Evolutionary conservation across 2,329 filamentous ascomycete species (phyloP).

Genomic region (Didymella segeticola): DNA sequence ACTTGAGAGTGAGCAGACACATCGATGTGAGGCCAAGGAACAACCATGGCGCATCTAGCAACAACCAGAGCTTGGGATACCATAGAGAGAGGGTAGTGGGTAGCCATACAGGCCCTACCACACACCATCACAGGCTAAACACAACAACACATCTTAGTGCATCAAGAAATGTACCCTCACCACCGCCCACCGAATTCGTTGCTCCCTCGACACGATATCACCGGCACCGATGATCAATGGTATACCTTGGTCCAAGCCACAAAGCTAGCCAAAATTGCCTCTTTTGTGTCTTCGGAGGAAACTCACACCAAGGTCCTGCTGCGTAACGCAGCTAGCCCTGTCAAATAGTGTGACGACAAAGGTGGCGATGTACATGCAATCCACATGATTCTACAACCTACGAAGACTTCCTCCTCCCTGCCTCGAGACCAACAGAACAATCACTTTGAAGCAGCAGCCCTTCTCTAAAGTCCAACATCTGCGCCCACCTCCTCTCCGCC

Average conservation of each 20-base stretch:
- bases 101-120: background rate
- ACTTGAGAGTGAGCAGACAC: background rate
- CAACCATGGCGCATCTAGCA: background rate
- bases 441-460: constrained; percentile 15
- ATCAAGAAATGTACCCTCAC: too few relatives aligned
- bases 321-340: constrained; percentile 14
- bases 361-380: too few relatives aligned
- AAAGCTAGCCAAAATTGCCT: constrained; percentile 10
- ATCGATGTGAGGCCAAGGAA: too few relatives aligned
- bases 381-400: too few relatives aligned
- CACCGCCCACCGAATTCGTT: background rate
- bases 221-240: constrained; percentile 7
- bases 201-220: constrained; percentile 2
- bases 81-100: background rate
- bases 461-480: constrained; percentile 20
- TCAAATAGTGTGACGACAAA: too few relatives aligned
- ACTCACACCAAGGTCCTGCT: constrained; percentile 9
- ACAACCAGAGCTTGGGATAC: background rate
- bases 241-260: constrained; percentile 14
- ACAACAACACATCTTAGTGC: background rate
- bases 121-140: background rate
- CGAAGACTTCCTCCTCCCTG: background rate
- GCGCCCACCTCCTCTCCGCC: constrained; percentile 22
- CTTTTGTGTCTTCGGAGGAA: constrained; percentile 13
- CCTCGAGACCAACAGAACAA: constrained; percentile 15